A percentile compares a stretch with the other conserved stretches of the same genome.
These are phyloP conservation scores for Termitomyces heimii DNA, from an alignment of 768 basidiomycete genomes.

Conservation along the genomic window DNA sequence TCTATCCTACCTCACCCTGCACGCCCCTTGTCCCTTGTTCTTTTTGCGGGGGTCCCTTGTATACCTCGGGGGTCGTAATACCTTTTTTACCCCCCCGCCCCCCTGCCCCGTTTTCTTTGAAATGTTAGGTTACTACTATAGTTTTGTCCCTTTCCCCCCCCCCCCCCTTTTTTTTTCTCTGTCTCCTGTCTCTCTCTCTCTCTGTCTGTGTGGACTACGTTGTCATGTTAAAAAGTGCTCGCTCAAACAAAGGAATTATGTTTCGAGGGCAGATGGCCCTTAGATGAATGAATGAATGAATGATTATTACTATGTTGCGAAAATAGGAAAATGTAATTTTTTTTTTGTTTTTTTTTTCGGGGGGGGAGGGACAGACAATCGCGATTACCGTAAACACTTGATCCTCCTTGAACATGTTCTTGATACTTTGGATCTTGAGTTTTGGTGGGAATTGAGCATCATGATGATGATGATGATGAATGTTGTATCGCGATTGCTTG, in stretches of 20 bases:
- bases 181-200: not conserved
- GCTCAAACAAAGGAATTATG: not conserved
- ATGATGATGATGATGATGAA: too few relatives aligned
- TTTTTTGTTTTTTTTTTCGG: too few relatives aligned
- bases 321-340: too few relatives aligned
- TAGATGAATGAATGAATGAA: not conserved
- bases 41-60: not conserved
- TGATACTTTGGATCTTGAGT: too few relatives aligned
- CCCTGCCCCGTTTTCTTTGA: not conserved
- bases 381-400: too few relatives aligned
- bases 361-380: too few relatives aligned
- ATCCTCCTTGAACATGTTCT: too few relatives aligned
- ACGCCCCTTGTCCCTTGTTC: not conserved
- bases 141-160: not conserved
- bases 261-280: not conserved
- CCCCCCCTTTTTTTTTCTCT: not conserved
- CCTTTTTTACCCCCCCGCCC: not conserved
- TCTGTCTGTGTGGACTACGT: not conserved
- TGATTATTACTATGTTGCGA: too few relatives aligned
- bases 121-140: not conserved
- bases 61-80: conserved; percentile 1
- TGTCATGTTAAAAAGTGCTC: not conserved
- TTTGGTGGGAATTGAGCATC: too few relatives aligned
- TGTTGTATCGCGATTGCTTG: too few relatives aligned
- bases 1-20: not conserved